A percentile compares a stretch with the other conserved stretches of the same genome.
These are phyloP conservation scores for Huntiella abstrusa DNA, from an alignment of 2,329 filamentous ascomycete genomes.

Conservation along the genomic window DNA sequence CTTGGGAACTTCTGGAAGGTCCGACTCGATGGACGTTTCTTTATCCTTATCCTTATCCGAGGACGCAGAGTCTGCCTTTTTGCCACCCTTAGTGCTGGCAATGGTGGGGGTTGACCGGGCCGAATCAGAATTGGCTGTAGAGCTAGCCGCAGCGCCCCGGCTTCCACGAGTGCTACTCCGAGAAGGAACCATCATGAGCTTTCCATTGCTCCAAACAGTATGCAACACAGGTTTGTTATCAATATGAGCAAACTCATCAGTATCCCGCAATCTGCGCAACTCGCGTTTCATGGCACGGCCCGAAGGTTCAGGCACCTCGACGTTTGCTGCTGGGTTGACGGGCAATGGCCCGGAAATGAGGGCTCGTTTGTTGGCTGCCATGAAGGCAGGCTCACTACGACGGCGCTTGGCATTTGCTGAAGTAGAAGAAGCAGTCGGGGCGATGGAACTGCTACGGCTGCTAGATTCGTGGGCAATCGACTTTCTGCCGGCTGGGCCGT, in stretches of 20 bases:
- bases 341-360: constrained; percentile 17
- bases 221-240: constrained; percentile 38
- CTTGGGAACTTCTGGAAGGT: constrained; percentile 19
- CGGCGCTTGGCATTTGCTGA: background rate
- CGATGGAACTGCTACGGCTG: constrained; percentile 18
- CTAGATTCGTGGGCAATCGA: too few species aligned
- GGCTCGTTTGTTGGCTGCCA: constrained; percentile 2
- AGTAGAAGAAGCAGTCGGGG: constrained; percentile 16
- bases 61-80: constrained; percentile 11
- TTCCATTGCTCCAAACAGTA: constrained; percentile 47
- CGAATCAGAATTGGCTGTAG: background rate
- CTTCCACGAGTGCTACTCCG: constrained; percentile 22
- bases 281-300: constrained; percentile 34
- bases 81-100: background rate
- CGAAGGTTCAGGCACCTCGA: constrained; percentile 32
- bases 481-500: too few species aligned
- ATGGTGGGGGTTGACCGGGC: background rate
- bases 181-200: constrained; percentile 30
- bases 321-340: constrained; percentile 39
- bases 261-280: constrained; percentile 38
- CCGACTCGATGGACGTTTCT: constrained; percentile 19
- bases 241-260: constrained; percentile 41
- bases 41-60: constrained; percentile 13
- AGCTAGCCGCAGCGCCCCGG: background rate
- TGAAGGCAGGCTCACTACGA: constrained; percentile 1